Base-by-base conservation (phyloP, 176 grass and related monocot genomes). In the Chloris gayana region DNA sequence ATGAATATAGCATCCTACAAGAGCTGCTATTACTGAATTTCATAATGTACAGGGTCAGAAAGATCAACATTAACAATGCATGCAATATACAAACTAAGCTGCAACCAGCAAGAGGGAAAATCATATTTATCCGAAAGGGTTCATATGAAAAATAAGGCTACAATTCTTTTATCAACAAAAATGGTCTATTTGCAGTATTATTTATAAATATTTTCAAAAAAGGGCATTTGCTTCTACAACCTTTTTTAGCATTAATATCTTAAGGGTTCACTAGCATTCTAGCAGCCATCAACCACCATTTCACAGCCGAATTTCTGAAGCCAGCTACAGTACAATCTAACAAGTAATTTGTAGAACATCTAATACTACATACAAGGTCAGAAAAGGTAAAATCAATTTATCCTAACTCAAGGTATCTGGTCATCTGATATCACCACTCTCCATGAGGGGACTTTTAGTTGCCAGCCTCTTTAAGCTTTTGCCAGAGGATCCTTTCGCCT, bases 391-490 rank as follows among this genome's bases (percentile, higher is more conserved):
- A 46, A 67, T 73, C 25, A 14, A 73, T 19, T 66, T 37, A 82
- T 53, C 51, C 32, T 26, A 68, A 78, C 64, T 82, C 73, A 53
- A 58, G 56, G 39, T 76, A 79, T 60, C 22, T 75, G 25, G 33
- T 95, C 83, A 92, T 88, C 82, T 83, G 77, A 87, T 82, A 38
- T 83, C 90, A 85, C 87, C 69, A 70, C 38, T 77, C 73, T 94
- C 94, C 82, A 76, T 57, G 9, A 83, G 73, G 68, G 81, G 83
- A 84, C 58, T 85, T 78, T 82, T 88, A 31, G 75, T 94, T 59
- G 92, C 53, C 46, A 84, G 73, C 70, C 81, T 93, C 78, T 89
- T 94, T 78, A 91, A 78, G 65, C 77, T 84, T 80, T 88, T 94
- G 83, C 63, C 25, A 17, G 88, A 77, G 56, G 51, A 79, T 66